Base-by-base conservation (phyloP, 257 asterid species). In the Asclepias syriaca region DNA sequence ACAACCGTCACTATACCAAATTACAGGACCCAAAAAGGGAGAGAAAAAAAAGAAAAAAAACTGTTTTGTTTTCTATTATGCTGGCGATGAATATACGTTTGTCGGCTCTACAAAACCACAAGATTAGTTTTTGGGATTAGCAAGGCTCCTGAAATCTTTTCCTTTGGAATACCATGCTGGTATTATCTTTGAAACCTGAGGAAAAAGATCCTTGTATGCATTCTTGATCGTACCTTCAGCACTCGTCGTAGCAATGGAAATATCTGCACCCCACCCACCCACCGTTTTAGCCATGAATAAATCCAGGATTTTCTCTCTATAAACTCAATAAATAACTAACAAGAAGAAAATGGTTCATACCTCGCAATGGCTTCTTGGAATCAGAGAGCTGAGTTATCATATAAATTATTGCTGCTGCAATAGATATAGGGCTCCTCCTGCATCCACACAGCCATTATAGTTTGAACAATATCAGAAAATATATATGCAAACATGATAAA, bases 401-500 rank as follows among this genome's bases (percentile, higher is more conserved):
- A 76, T 86, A 92, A 12, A 92, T 92, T 70, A 92, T 87, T 12
- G 96, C 96, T 8, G 96, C 96, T 14, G 98, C 98, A 75, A 92
- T 89, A 43, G 96, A 88, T 77, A 89, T 88, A 32, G 98, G 96
- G 75, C 90, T 92, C 85, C 96, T 89, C 96, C 97, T 92, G 87
- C 80, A 78, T 3, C 5, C 39, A 34, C 39, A 34, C 4, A 34
- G 3, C 2, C 37, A 32, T 2, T 32, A 32, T 32, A 32, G 39
- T 34, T 34, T 4, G 39, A 34, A 34, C 39, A 34, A 34, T 34
- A 34, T 34, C 5, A 34, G 37, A 32, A 2, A 32, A 32, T 32
- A 32, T 32, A n/a, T 8, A 55, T 48, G 60, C 24, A 57, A 57
- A 57, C 34, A 57, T 57, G 63, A 61, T 45, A 29, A 29, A 32